Evolutionary conservation across 768 basidiomycete genomes (phyloP).

Genomic region (Chalciporus pseudorubinellus): DNA sequence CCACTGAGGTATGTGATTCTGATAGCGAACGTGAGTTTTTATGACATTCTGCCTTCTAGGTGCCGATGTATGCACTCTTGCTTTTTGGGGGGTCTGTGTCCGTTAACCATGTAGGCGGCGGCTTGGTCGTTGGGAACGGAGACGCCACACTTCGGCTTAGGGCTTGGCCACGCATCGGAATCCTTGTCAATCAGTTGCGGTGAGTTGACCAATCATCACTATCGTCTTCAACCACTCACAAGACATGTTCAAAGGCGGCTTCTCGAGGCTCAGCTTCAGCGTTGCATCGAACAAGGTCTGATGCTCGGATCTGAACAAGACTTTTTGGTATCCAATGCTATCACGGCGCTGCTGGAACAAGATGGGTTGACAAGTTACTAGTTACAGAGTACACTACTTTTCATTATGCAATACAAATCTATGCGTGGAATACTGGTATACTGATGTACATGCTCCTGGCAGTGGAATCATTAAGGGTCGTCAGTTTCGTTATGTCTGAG

Average conservation of each 20-base stretch:
- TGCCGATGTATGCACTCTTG: slow-evolving; percentile 84
- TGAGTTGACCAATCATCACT: slow-evolving; percentile 31
- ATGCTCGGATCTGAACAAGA: slow-evolving; percentile 44
- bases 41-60: slow-evolving; percentile 37
- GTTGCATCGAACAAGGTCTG: slow-evolving; percentile 61
- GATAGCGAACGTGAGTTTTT: background rate
- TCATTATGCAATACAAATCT: slow-evolving; percentile 13
- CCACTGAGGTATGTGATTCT: slow-evolving; percentile 65
- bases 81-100: slow-evolving; percentile 80
- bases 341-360: slow-evolving; percentile 37
- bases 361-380: slow-evolving; percentile 32
- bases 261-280: slow-evolving; percentile 64
- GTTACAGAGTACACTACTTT: background rate
- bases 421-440: slow-evolving; percentile 4
- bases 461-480: no score
- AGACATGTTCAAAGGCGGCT: slow-evolving; percentile 47
- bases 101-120: slow-evolving; percentile 80
- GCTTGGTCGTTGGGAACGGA: slow-evolving; percentile 58
- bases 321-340: slow-evolving; percentile 53
- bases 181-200: slow-evolving; percentile 85
- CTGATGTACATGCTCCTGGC: slow-evolving; percentile 3
- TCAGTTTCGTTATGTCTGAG: background rate
- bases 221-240: background rate
- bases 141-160: slow-evolving; percentile 58
- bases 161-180: slow-evolving; percentile 89